Evolutionary conservation across 768 basidiomycete species (phyloP).

Genomic region (Russula sp.): DNA sequence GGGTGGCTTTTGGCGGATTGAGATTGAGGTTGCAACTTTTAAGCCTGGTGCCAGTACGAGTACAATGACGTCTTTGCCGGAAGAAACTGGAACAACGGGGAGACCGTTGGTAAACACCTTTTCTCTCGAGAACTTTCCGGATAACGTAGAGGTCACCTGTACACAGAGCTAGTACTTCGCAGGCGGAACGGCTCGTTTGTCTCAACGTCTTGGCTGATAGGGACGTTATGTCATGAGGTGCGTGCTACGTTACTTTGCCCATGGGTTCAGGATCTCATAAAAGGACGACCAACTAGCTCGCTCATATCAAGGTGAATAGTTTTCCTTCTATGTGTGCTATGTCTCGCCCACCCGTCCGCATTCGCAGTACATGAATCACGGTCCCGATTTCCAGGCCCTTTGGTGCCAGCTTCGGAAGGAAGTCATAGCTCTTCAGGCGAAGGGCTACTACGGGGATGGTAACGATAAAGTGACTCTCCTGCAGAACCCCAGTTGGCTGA

Average conservation of each 20-base stretch:
- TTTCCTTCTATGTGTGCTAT: neutral
- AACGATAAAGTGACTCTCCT: neutral
- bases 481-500: neutral
- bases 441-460: conserved; percentile 84
- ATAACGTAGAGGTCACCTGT: neutral
- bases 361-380: conserved; percentile 72
- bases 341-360: neutral
- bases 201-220: conserved; percentile 61
- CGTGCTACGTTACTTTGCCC: conserved; percentile 14
- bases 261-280: neutral
- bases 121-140: conserved; percentile 6
- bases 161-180: conserved; percentile 66
- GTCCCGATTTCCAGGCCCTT: conserved; percentile 63
- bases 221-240: conserved; percentile 81
- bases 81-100: conserved; percentile 80
- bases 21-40: neutral
- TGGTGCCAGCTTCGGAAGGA: conserved; percentile 62
- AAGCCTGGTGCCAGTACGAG: conserved; percentile 49
- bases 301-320: conserved; percentile 63
- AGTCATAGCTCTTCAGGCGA: conserved; percentile 59
- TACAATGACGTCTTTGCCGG: conserved; percentile 73
- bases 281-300: conserved; percentile 42
- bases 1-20: neutral
- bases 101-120: conserved; percentile 53
- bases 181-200: conserved; percentile 52